Base-by-base conservation (phyloP, 1,284 basidiomycete genomes). In the Ceratobasidium sp. region DNA sequence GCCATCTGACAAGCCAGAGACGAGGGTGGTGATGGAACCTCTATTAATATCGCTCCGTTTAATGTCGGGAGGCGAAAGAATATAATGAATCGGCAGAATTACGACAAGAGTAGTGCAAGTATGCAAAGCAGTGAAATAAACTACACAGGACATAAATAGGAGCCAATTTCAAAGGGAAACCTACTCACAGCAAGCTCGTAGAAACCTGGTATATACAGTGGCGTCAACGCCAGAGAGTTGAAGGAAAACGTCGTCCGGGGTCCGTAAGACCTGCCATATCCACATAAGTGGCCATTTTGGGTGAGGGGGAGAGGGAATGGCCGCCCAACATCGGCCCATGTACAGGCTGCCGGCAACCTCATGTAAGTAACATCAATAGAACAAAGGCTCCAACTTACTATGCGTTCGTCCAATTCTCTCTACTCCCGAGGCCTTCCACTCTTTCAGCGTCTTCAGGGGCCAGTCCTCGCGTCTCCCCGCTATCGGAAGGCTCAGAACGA, bases 21-120 rank as follows among this genome's bases (percentile, higher is more conserved):
- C 92, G 19, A 97, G 86, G 5, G 92, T 93, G 1, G 93, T 90
- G 75, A 96, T 91, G 0, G 93, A 94, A 1, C 94, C 95, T 54
- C 93, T 89, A n/a, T 91, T 91, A 92, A 97, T 96, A 44, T 73
- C 69, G 45, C 69, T 73, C 36, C 48, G 48, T 29, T 73, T 73
- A 24, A 73, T 83, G 8, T 73, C 59, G 0, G 79, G 77, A 19
- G 90, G 89, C 5, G 93, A 91, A 83, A 94, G 96, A 76, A 88
- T 82, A 80, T 95, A 86, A 81, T 98, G 94, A 74, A 98, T 93
- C 72, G 92, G 89, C 69, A 95, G 89, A 44, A 95, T 85, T 77
- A 94, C 88, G 14, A 89, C 91, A 54, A 95, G 89, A 1, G 93
- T 94, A 57, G 93, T 94, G 75, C 90, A 81, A 1, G 89, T 87